A percentile compares a stretch with the other conserved stretches of the same genome.
Conservation (phyloP, 2,329 filamentous ascomycete species). For the Didymella glomerata region DNA sequence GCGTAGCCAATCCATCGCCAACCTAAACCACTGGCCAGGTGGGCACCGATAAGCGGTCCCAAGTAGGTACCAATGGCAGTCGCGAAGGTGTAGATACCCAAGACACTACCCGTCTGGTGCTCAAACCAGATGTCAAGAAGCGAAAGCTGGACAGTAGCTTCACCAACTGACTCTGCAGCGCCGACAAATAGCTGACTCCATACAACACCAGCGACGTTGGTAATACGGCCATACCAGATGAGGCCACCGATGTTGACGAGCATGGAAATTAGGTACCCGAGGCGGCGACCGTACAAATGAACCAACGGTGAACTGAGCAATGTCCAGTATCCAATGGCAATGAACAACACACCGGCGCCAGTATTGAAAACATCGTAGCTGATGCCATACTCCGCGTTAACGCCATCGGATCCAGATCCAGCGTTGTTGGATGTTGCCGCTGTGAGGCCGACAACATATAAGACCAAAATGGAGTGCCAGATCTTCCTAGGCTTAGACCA, state of each 20-base stretch:
- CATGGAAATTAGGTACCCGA: constrained; percentile 31
- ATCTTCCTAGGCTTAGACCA: constrained; percentile 59
- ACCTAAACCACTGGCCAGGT: constrained; percentile 27
- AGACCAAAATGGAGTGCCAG: constrained; percentile 31
- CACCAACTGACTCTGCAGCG: constrained; percentile 29
- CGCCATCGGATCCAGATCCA: constrained; percentile 30
- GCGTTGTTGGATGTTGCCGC: constrained; percentile 34
- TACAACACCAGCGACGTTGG: constrained; percentile 26
- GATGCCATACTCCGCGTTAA: constrained; percentile 31
- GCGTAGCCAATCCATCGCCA: constrained; percentile 32
- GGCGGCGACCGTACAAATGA: constrained; percentile 30
- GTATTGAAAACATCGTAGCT: constrained; percentile 34
- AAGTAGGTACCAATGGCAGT: constrained; percentile 32
- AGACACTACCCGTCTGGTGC: constrained; percentile 31
- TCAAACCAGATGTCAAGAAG: constrained; percentile 33
- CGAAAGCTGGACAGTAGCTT: constrained; percentile 29
- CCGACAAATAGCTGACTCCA: constrained; percentile 35
- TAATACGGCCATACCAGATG: constrained; percentile 32
- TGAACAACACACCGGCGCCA: constrained; percentile 30
- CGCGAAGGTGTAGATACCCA: constrained; percentile 30
- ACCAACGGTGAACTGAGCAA: constrained; percentile 31
- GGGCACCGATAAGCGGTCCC: constrained; percentile 28
- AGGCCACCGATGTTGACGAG: constrained; percentile 32
- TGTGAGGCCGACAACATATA: constrained; percentile 31
- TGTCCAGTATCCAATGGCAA: constrained; percentile 32